These are phyloP conservation scores for Thermothelomyces thermophilus DNA, from an alignment of 2,329 filamentous ascomycete genomes.

Conservation along the genomic window DNA sequence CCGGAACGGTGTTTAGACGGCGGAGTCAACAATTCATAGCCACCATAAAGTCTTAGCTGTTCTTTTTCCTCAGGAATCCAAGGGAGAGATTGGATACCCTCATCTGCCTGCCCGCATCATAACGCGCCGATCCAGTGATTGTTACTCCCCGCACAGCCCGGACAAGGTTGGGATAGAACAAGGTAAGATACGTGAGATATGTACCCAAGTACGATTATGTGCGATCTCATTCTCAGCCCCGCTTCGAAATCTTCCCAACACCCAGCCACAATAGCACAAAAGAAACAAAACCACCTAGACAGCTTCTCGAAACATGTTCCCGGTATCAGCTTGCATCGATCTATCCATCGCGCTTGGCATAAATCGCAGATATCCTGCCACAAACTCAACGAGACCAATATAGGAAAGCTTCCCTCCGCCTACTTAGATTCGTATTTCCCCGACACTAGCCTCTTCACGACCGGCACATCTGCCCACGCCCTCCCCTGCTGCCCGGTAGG, in stretches of 20 bases:
- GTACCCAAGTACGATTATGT: constrained; percentile 9
- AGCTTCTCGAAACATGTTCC: background rate
- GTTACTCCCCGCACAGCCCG: too few species aligned
- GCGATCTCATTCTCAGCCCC: constrained; percentile 1
- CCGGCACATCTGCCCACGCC: constrained; percentile 61
- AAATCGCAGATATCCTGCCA: background rate
- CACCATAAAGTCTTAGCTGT: background rate
- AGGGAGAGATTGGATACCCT: background rate
- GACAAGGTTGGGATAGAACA: background rate
- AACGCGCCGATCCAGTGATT: too few species aligned
- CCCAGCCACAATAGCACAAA: too few species aligned
- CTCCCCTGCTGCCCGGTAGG: constrained; percentile 19
- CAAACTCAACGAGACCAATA: background rate
- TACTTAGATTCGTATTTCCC: constrained; percentile 65
- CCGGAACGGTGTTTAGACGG: too few species aligned
- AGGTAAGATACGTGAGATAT: constrained; percentile 1
- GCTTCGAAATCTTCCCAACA: background rate
- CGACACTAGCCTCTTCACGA: constrained; percentile 60
- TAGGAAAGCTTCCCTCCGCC: background rate
- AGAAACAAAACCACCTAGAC: background rate
- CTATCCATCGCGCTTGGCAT: constrained; percentile 14
- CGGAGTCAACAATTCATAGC: too few species aligned
- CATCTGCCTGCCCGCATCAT: too few species aligned
- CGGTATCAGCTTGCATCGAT: constrained; percentile 7
- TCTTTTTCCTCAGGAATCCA: background rate